These are phyloP conservation scores for Lichtheimia hyalospora DNA, from an alignment of 371 early-diverging fungal genomes.

Conservation along the genomic window DNA sequence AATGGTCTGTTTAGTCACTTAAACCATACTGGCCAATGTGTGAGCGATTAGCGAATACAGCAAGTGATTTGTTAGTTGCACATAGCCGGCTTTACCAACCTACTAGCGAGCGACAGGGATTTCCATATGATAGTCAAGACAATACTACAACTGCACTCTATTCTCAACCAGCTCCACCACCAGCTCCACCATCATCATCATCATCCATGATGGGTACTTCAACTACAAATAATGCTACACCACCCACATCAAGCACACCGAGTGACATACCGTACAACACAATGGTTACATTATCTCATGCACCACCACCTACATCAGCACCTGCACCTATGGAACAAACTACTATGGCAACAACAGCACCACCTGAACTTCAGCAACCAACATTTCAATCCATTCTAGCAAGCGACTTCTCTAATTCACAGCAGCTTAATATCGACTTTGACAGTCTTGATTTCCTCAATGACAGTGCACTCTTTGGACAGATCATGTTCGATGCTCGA, in stretches of 20 bases:
- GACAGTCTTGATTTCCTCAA: constrained; percentile 41
- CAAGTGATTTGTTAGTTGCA: constrained; percentile 35
- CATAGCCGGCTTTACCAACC: constrained; percentile 41
- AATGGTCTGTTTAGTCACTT: background rate
- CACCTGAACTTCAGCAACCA: background rate
- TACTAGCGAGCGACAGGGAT: constrained; percentile 8
- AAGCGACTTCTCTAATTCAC: constrained; percentile 3
- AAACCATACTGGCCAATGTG: constrained; percentile 48
- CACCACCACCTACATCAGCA: constrained; percentile 1
- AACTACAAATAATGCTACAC: background rate
- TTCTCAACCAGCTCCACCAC: constrained; percentile 3
- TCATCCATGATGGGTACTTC: background rate
- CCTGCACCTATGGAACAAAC: background rate
- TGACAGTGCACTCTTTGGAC: constrained; percentile 46
- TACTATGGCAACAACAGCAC: constrained; percentile 3
- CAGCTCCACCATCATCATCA: background rate
- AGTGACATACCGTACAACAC: background rate
- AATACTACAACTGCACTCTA: background rate
- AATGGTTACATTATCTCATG: background rate
- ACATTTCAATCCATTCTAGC: constrained; percentile 3
- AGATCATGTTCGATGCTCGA: constrained; percentile 41
- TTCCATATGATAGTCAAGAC: constrained; percentile 10
- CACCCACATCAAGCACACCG: background rate
- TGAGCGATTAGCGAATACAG: constrained; percentile 36
- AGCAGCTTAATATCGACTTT: constrained; percentile 24